Evolutionary conservation across 2,329 filamentous ascomycete species (phyloP), one percentile per base, ranked within the genome.

Genomic region (Fonsecaea multimorphosa): DNA sequence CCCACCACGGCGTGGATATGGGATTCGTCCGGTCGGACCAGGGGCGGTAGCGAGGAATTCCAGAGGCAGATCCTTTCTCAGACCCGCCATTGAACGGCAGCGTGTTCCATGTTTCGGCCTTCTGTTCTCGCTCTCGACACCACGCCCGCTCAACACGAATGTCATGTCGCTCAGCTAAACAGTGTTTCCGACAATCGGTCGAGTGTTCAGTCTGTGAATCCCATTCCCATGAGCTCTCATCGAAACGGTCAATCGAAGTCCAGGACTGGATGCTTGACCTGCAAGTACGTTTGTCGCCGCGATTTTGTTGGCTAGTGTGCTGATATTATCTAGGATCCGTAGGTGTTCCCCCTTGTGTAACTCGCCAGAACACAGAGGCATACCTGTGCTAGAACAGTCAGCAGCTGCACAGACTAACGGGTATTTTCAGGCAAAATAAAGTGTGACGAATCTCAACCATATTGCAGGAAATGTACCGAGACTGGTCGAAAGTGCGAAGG

Each of bases 401-500:
- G 19, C 11, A 8, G 54, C 61, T 16, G 32, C 63, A 65, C 31
- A 60, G 24, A 12, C 53, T 34, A 44, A 58, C 61, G 51, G 63
- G 40, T 40, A 34, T 8, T 11, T 36, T 1, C 58, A 74, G 73
- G 73, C 6, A 69, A 65, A 22, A 61, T 75, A 11, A 75, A 75
- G 61, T 75, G 74, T 54, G 72, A 75, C 59, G 72, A 75, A 49
- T 69, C 69, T 3, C 64, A 54, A 46, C 73, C 73, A 3, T 32
- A 65, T 36, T 75, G 73, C 55, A 66, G 64, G 16, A 71, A 64
- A 53, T 75, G 73, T 40, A 60, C 65, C 7, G 65, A 69, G 16
- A 67, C 72, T 16, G 72, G 72, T 32, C 65, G 72, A 24, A 52
- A 64, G 34, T 75, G 74, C 61, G 67, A 70, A 34, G 73, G 73